Conservation (phyloP, 2,329 filamentous ascomycete genomes). For the Paradendryphiella salina region DNA sequence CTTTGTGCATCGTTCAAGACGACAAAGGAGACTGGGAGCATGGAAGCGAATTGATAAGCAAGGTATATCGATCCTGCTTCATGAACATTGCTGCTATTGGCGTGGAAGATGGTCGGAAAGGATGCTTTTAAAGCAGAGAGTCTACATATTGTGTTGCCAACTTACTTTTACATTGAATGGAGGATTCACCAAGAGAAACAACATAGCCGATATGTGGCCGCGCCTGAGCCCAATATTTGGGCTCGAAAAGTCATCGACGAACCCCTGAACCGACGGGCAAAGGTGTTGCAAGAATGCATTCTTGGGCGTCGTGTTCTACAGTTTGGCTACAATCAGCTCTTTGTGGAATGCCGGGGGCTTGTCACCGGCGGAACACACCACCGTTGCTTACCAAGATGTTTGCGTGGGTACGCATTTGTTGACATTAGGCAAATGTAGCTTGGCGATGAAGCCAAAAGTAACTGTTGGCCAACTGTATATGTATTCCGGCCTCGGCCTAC, state of each 20-base stretch:
- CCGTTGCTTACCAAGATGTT: neutral
- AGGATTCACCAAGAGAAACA: neutral
- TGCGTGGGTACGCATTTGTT: neutral
- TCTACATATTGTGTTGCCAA: neutral
- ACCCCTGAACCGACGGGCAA: conserved; percentile 7
- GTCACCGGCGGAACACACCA: conserved; percentile 17
- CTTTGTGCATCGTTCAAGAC: conserved; percentile 4
- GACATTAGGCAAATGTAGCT: conserved; percentile 7
- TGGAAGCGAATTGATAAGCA: neutral
- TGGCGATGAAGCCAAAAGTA: neutral
- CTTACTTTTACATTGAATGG: neutral
- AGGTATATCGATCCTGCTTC: conserved; percentile 1
- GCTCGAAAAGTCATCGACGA: neutral
- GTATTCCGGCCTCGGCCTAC: neutral
- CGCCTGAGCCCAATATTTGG: neutral
- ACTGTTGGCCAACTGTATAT: conserved; percentile 6
- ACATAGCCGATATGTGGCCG: neutral
- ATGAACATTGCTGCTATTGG: conserved; percentile 7
- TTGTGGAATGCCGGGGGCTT: conserved; percentile 25
- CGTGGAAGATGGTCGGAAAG: neutral
- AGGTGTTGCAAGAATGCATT: conserved; percentile 20
- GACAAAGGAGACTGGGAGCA: neutral
- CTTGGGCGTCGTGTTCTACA: conserved; percentile 25
- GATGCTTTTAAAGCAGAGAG: conserved; percentile 6
- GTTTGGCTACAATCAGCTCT: conserved; percentile 20